A percentile compares a stretch with the other conserved stretches of the same genome.
phyloP scores from a whole-genome alignment of 2,329 filamentous ascomycete species.

The Botrytis squamosa region DNA sequence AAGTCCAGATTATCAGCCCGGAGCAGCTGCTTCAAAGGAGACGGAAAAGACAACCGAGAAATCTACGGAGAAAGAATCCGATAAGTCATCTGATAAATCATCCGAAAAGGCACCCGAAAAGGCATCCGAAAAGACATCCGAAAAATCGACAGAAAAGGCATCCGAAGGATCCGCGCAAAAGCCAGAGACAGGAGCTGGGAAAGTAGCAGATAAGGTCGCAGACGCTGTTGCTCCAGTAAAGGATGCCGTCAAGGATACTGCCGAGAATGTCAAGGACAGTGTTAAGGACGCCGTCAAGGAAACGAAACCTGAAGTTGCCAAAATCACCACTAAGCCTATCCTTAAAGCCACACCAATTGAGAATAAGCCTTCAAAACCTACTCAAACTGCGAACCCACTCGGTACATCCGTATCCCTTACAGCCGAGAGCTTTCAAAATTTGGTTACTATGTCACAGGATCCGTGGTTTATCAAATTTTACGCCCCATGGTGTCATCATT shows the following conservation, averaged over 20 bases:
- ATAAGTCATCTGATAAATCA: not conserved
- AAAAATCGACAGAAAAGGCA: conserved; percentile 4
- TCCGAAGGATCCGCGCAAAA: not conserved
- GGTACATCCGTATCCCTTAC: conserved; percentile 75
- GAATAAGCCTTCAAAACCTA: conserved; percentile 49
- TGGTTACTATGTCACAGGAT: conserved; percentile 83
- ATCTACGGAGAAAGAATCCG: not conserved
- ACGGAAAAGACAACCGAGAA: conserved; percentile 33
- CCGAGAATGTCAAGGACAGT: not conserved
- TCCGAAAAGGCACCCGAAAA: no score
- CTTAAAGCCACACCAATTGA: conserved; percentile 40
- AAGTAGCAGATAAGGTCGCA: not conserved
- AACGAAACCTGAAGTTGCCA: conserved; percentile 13
- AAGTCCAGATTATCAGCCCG: conserved; percentile 31
- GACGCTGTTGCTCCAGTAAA: not conserved
- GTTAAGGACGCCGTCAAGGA: conserved; percentile 2
- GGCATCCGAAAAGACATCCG: not conserved
- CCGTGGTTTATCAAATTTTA: conserved; percentile 99
- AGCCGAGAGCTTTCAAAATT: conserved; percentile 79
- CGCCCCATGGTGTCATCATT: conserved; percentile 95
- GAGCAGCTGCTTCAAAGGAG: conserved; percentile 13
- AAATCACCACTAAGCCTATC: conserved; percentile 16
- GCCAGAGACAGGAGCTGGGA: not conserved
- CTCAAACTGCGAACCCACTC: conserved; percentile 65
- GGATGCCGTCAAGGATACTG: not conserved